These are phyloP conservation scores for Akebia trifoliata DNA, from an alignment of 164 flowering plant species.

Conservation along the genomic window DNA sequence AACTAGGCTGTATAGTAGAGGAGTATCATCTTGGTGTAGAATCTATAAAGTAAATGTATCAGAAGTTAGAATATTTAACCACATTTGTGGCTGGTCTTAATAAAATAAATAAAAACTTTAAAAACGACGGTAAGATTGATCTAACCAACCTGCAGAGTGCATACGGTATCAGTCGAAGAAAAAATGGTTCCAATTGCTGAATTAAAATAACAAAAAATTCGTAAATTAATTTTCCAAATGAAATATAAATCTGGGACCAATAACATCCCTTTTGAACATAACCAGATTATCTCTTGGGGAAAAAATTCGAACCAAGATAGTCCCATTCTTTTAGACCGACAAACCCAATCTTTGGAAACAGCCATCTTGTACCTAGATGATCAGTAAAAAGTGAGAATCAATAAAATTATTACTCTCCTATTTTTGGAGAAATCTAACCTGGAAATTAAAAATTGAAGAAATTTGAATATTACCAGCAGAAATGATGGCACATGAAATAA, in stretches of 20 bases:
- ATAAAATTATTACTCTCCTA: not conserved
- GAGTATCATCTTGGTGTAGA: slow-evolving; percentile 90
- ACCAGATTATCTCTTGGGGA: not conserved
- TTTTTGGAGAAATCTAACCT: not conserved
- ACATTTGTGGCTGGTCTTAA: too few species aligned
- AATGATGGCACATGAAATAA: slow-evolving; percentile 59
- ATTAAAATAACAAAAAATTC: slow-evolving; percentile 14
- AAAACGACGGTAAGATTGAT: not conserved
- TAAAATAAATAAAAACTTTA: not conserved
- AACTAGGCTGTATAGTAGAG: slow-evolving; percentile 86
- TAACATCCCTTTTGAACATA: too few species aligned
- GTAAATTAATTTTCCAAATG: too few species aligned
- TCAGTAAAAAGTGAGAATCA: slow-evolving; percentile 4
- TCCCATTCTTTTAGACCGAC: slow-evolving; percentile 49
- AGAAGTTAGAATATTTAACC: not conserved
- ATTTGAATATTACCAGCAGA: slow-evolving; percentile 47
- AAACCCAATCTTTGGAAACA: slow-evolving; percentile 66
- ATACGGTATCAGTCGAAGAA: slow-evolving; percentile 92
- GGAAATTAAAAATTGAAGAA: not conserved
- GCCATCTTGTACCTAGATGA: slow-evolving; percentile 68
- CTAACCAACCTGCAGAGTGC: slow-evolving; percentile 76
- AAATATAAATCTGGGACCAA: not conserved
- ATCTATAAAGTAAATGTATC: slow-evolving; percentile 36
- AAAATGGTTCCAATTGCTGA: slow-evolving; percentile 88
- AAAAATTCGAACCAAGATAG: slow-evolving; percentile 52